Conservation (phyloP, 1,284 basidiomycete species). For the Serendipita sp. region DNA sequence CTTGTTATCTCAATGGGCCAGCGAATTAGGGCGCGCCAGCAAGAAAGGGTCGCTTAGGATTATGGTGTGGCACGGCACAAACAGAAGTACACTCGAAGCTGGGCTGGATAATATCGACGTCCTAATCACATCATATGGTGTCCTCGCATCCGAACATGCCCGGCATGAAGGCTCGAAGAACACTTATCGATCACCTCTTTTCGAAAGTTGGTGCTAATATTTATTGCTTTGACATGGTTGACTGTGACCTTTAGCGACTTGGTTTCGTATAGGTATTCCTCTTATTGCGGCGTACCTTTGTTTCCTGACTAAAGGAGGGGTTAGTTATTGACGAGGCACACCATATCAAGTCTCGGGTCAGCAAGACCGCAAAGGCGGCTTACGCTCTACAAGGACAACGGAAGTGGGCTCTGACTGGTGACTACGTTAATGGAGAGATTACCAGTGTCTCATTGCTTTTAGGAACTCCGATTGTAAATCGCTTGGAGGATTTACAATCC, state of each 20-base stretch:
- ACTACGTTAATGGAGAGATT: not conserved
- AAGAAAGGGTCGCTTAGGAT: slow-evolving; percentile 54
- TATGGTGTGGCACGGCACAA: slow-evolving; percentile 77
- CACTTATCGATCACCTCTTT: slow-evolving; percentile 43
- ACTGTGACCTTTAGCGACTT: slow-evolving; percentile 22
- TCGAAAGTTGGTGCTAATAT: slow-evolving; percentile 44
- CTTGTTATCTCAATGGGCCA: slow-evolving; percentile 79
- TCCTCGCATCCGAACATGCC: slow-evolving; percentile 69
- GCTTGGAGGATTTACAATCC: slow-evolving; percentile 84
- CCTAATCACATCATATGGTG: slow-evolving; percentile 83
- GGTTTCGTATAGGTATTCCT: not conserved
- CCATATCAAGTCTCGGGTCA: slow-evolving; percentile 83
- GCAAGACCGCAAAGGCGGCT: slow-evolving; percentile 81
- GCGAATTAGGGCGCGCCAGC: slow-evolving; percentile 68
- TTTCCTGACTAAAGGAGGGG: not conserved
- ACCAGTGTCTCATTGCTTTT: not conserved
- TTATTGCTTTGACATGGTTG: slow-evolving; percentile 13
- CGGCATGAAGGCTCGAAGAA: slow-evolving; percentile 40
- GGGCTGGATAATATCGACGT: slow-evolving; percentile 55
- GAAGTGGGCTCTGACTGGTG: slow-evolving; percentile 83
- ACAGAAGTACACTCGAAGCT: slow-evolving; percentile 57
- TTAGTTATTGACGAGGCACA: slow-evolving; percentile 83
- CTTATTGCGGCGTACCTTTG: not conserved
- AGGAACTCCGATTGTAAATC: slow-evolving; percentile 94
- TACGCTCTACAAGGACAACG: slow-evolving; percentile 69